Conservation (phyloP, 768 basidiomycete species). For the Lactarius psammicola region DNA sequence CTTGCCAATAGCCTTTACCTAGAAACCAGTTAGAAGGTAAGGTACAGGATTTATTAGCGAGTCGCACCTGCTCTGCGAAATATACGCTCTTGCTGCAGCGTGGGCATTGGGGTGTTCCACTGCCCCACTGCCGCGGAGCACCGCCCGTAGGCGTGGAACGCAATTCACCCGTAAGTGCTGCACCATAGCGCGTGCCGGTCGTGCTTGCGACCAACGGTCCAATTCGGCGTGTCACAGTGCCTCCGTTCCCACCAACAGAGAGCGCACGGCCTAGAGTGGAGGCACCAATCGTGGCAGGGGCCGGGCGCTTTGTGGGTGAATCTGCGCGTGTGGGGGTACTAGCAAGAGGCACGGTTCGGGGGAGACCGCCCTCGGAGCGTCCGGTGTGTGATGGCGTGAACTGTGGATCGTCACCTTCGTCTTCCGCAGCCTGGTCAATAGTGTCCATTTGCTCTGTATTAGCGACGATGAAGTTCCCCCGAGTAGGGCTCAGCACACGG, state of each 20-base stretch:
- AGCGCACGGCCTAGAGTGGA: constrained; percentile 22
- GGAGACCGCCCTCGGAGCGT: constrained; percentile 47
- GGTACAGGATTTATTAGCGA: neutral
- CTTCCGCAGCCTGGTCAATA: constrained; percentile 22
- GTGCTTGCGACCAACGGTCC: constrained; percentile 42
- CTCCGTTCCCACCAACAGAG: constrained; percentile 8
- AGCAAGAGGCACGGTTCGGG: constrained; percentile 49
- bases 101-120: constrained; percentile 60
- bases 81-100: constrained; percentile 75
- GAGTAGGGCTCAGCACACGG: constrained; percentile 41
- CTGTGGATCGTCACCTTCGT: constrained; percentile 33
- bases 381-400: constrained; percentile 46
- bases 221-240: constrained; percentile 1
- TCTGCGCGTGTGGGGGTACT: constrained; percentile 28
- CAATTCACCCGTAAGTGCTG: constrained; percentile 43
- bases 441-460: constrained; percentile 12
- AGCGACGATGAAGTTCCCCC: constrained; percentile 17
- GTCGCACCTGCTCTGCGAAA: constrained; percentile 74
- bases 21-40: neutral
- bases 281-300: neutral
- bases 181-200: constrained; percentile 69
- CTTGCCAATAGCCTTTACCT: constrained; percentile 81
- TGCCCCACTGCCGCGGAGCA: constrained; percentile 46
- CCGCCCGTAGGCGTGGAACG: constrained; percentile 34
- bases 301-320: constrained; percentile 10